Evolutionary conservation across 176 grass and related monocot genomes (phyloP).

Genomic region (Rhynchospora tenuis): DNA sequence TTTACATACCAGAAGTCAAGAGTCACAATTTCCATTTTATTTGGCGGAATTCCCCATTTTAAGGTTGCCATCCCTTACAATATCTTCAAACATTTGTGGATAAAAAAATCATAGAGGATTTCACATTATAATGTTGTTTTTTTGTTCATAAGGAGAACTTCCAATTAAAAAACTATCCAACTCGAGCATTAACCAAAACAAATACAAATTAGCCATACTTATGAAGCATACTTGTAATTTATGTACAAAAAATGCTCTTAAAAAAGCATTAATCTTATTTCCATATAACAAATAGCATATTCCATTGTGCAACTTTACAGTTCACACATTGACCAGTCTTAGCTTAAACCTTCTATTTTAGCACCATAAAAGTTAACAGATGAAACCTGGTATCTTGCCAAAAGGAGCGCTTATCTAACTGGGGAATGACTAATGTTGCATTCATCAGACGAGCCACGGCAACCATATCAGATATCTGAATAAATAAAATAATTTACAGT

Average conservation of each 20-base stretch:
- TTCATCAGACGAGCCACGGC: constrained; percentile 89
- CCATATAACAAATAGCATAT: neutral
- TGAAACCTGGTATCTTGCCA: constrained; percentile 89
- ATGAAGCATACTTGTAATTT: neutral
- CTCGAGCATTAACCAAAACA: neutral
- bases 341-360: neutral
- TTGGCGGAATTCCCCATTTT: neutral
- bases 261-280: neutral
- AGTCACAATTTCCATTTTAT: neutral
- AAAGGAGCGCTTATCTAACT: constrained; percentile 90
- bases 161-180: neutral
- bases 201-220: neutral
- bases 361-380: constrained; percentile 6
- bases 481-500: constrained; percentile 4
- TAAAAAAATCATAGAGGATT: neutral
- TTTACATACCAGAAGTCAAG: neutral
- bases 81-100: neutral
- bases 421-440: constrained; percentile 89
- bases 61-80: neutral
- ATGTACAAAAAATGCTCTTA: neutral
- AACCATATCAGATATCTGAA: constrained; percentile 92
- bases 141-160: neutral
- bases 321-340: neutral
- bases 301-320: neutral
- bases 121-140: neutral